A percentile compares a stretch with the other conserved stretches of the same genome.
Conservation (phyloP, 2,329 filamentous ascomycete species). For the Penicillium italicum region DNA sequence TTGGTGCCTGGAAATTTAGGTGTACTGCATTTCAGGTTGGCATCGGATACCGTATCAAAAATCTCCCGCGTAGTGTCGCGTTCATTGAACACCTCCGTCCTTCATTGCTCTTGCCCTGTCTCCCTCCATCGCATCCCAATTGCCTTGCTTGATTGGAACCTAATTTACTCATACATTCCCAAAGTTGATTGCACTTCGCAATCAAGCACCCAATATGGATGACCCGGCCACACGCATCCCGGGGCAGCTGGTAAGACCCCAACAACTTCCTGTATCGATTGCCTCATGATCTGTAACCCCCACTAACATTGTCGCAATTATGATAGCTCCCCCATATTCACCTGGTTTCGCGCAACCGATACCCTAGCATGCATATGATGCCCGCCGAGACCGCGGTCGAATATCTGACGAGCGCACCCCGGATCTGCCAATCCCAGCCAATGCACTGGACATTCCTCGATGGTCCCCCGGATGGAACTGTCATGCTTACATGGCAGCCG, state of each 20-base stretch:
- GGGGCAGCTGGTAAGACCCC: constrained; percentile 42
- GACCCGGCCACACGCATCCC: constrained; percentile 47
- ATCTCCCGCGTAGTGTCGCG: constrained; percentile 37
- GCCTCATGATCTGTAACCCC: background rate
- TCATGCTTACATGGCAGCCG: constrained; percentile 87
- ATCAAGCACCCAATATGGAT: constrained; percentile 39
- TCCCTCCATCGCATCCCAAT: constrained; percentile 14
- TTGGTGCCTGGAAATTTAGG: constrained; percentile 22
- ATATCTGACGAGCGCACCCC: constrained; percentile 78
- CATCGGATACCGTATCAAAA: constrained; percentile 25
- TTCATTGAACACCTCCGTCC: constrained; percentile 1
- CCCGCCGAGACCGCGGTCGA: constrained; percentile 74
- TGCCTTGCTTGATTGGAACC: background rate
- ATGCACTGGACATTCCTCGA: constrained; percentile 94
- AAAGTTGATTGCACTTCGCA: constrained; percentile 6
- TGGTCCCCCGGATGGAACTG: constrained; percentile 72
- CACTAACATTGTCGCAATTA: constrained; percentile 12
- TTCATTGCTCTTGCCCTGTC: background rate
- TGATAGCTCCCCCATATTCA: constrained; percentile 80
- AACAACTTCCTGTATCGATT: constrained; percentile 1
- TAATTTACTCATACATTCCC: background rate
- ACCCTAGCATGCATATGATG: constrained; percentile 68
- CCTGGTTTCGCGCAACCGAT: constrained; percentile 78
- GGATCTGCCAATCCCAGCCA: constrained; percentile 75
- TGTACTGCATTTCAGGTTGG: constrained; percentile 17